Percentiles rank a stretch among this genome's conserved stretches.
These are phyloP conservation scores for Starmerella cellae DNA, from an alignment of 805 yeast species.

Conservation along the genomic window DNA sequence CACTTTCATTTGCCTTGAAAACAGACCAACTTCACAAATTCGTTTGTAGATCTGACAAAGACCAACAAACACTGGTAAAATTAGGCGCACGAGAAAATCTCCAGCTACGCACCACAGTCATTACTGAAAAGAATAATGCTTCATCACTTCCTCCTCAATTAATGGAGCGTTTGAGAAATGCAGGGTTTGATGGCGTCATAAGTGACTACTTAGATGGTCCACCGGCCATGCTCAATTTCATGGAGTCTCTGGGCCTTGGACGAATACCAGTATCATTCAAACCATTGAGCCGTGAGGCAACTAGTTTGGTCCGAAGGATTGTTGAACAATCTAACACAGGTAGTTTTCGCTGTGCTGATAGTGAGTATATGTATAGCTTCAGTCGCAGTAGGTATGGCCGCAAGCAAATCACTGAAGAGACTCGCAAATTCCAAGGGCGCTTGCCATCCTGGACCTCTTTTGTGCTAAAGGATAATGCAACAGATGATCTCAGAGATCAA, in stretches of 20 bases:
- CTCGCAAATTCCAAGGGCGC: neutral
- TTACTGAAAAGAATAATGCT: constrained; percentile 27
- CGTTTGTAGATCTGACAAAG: constrained; percentile 41
- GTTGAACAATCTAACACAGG: neutral
- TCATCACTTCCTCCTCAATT: constrained; percentile 35
- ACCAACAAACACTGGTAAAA: constrained; percentile 36
- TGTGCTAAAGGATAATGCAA: constrained; percentile 5
- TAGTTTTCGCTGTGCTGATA: constrained; percentile 1
- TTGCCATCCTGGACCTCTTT: constrained; percentile 3
- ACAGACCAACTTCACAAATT: constrained; percentile 45
- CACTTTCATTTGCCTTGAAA: constrained; percentile 46
- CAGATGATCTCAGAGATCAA: neutral
- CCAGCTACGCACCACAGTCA: constrained; percentile 11
- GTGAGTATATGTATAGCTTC: neutral
- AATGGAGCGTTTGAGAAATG: constrained; percentile 28
- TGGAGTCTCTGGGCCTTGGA: constrained; percentile 25
- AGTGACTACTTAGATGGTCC: constrained; percentile 68
- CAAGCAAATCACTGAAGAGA: constrained; percentile 1
- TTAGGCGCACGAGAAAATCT: constrained; percentile 31
- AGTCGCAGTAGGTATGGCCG: constrained; percentile 8
- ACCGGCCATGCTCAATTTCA: constrained; percentile 39
- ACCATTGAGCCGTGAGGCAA: neutral
- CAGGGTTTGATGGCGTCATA: constrained; percentile 73
- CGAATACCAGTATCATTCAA: constrained; percentile 2
- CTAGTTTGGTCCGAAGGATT: neutral